Percentiles rank a stretch among this genome's conserved stretches.
These are phyloP conservation scores for Polytrichum formosum DNA, from an alignment of 225 moss, liverwort and hornwort species.

Conservation along the genomic window DNA sequence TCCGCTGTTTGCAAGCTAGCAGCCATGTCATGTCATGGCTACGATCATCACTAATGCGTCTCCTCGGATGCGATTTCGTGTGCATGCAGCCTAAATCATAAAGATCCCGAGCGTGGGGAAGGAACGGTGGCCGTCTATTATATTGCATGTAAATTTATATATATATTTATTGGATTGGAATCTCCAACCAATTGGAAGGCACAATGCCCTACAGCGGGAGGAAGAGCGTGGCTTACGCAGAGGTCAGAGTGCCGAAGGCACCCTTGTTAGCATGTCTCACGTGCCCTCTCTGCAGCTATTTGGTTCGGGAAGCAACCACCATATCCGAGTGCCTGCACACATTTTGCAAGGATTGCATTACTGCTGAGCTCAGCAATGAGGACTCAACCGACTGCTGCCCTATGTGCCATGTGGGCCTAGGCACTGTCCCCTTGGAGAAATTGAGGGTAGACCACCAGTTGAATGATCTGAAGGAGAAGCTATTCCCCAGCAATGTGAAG, in stretches of 20 bases:
- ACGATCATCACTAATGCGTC: no score
- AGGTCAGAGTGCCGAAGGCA: constrained; percentile 66
- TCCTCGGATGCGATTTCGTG: constrained; percentile 1
- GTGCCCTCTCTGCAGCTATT: constrained; percentile 72
- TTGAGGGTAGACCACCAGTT: constrained; percentile 89
- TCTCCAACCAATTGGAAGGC: constrained; percentile 8
- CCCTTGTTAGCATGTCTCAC: constrained; percentile 78
- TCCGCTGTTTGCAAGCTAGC: constrained; percentile 5
- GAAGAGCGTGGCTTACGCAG: constrained; percentile 50
- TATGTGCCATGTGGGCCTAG: constrained; percentile 86
- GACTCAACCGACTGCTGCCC: constrained; percentile 85
- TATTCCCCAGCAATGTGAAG: constrained; percentile 62
- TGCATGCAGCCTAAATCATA: constrained; percentile 10
- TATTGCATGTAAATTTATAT: neutral
- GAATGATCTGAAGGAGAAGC: constrained; percentile 83
- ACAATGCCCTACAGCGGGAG: constrained; percentile 67
- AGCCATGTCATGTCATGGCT: neutral
- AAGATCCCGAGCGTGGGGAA: no score
- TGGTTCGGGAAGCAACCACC: constrained; percentile 87
- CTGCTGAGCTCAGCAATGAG: constrained; percentile 67
- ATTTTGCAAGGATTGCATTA: constrained; percentile 88
- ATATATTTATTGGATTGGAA: neutral
- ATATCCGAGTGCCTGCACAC: constrained; percentile 97
- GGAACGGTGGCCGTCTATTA: neutral
- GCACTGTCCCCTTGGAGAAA: constrained; percentile 91